Evolutionary conservation across 2,329 filamentous ascomycete genomes (phyloP).

Genomic region (Colletotrichum siamense): DNA sequence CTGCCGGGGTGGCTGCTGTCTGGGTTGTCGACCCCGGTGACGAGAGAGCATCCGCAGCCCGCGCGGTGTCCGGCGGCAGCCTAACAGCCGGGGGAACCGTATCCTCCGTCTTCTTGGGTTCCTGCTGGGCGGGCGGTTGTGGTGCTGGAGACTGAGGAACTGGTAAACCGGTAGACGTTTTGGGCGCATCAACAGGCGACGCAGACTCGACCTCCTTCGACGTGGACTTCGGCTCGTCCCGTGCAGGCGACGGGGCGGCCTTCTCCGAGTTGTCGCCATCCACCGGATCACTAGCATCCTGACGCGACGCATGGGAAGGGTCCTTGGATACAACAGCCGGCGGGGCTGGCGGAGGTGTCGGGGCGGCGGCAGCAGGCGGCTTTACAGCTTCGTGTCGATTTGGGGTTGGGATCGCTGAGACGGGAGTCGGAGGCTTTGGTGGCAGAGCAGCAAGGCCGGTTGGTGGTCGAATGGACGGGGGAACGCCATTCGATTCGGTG

Average conservation of each 20-base stretch:
- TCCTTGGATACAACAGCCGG: background rate
- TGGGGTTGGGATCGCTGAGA: background rate
- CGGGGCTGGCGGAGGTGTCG: background rate
- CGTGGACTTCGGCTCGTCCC: background rate
- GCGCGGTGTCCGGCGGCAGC: slow-evolving; percentile 38
- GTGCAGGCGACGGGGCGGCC: background rate
- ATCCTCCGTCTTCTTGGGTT: slow-evolving; percentile 34
- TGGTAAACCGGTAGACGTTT: background rate
- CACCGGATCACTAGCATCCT: background rate
- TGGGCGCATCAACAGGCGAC: background rate
- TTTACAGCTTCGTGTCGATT: background rate
- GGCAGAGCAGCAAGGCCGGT: background rate
- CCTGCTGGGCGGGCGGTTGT: slow-evolving; percentile 30
- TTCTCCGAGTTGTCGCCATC: background rate
- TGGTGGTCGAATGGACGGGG: background rate
- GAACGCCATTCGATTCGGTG: background rate
- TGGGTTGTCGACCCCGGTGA: slow-evolving; percentile 72
- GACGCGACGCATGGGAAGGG: slow-evolving; percentile 12
- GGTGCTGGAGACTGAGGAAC: background rate
- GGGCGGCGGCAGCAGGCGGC: background rate
- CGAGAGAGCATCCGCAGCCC: slow-evolving; percentile 50
- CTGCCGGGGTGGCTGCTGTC: slow-evolving; percentile 74
- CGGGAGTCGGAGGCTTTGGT: slow-evolving; percentile 8
- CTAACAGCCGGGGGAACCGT: slow-evolving; percentile 32
- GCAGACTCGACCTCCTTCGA: slow-evolving; percentile 6